Evolutionary conservation across 2,329 filamentous ascomycete species (phyloP), one percentile per base, ranked within the genome.

Genomic region (Leptographium flavum): DNA sequence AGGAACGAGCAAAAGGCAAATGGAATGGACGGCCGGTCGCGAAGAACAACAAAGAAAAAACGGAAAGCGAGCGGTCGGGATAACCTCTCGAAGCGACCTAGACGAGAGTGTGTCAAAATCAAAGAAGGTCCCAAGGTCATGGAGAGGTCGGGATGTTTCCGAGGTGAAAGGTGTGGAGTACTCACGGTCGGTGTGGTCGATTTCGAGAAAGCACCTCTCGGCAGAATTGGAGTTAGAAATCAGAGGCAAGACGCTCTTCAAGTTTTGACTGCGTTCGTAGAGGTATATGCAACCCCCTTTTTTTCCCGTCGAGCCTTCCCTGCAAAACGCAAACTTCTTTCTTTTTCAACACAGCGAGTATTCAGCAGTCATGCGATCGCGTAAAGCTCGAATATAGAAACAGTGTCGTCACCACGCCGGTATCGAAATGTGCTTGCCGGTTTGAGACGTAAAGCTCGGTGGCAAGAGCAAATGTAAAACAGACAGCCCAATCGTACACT

Each of bases 391-490:
- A 13, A 33, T n/a, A 27, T 11, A 33, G 21, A 25, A 33, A 15
- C 6, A 22, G 15, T 23, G 21, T 21, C 30, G n/a, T 41, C 31
- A 19, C 21, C 14, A 15, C 25, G n/a, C 31, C 30, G 40, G 21
- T 10, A 22, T 25, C 40, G 11, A 3, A 33, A 10, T 33, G 40
- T 42, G 14, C 15, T 42, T 42, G 40, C 37, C 37, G 37, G 13
- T 5, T 39, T 3, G 37, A 39, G 14, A 15, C 37, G 27, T 28
- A n/a, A 27, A 39, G 3, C 25, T 10, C 4, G 27, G 28, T 17
- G 15, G n/a, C 31, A 39, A 32, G 43, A 39, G 22, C 33, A 37
- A 45, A 42, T 36, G 35, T 31, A 42, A 21, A 19, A 40, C 37
- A 30, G 2, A 23, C 11, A 30, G 11, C 8, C 19, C 17, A 21